Percentiles rank a stretch among this genome's conserved stretches.
phyloP scores from a whole-genome alignment of 371 early-diverging fungal genomes.

The Mucor indicus region DNA sequence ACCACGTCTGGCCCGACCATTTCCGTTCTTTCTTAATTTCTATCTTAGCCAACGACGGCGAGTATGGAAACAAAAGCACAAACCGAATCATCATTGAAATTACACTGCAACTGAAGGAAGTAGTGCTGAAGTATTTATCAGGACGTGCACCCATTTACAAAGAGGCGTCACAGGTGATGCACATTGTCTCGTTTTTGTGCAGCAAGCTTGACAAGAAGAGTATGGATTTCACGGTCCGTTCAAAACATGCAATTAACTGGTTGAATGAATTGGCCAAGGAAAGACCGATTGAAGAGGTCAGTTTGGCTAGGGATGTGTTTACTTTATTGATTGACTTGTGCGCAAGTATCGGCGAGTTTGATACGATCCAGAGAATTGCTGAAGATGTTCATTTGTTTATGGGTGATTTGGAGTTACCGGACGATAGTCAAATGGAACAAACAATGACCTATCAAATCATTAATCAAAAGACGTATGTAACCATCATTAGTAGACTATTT shows the following conservation, averaged over 20 bases:
- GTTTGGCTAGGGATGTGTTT: conserved; percentile 29
- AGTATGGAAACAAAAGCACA: not conserved
- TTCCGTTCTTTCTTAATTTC: conserved; percentile 3
- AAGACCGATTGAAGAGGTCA: conserved; percentile 36
- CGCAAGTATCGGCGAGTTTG: conserved; percentile 27
- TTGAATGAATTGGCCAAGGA: conserved; percentile 30
- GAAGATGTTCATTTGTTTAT: conserved; percentile 29
- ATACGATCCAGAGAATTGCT: conserved; percentile 24
- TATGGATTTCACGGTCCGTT: conserved; percentile 7
- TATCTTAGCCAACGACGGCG: too few species aligned
- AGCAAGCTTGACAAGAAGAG: conserved; percentile 18
- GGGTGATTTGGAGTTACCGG: conserved; percentile 30
- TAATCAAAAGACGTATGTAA: conserved; percentile 31
- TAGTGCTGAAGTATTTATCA: conserved; percentile 24
- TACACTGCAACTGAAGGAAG: not conserved
- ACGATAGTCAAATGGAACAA: conserved; percentile 5
- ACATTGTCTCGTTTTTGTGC: conserved; percentile 25
- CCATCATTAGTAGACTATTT: conserved; percentile 26
- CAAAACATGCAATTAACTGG: conserved; percentile 24
- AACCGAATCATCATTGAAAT: conserved; percentile 3
- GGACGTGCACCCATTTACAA: conserved; percentile 39
- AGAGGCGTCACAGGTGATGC: conserved; percentile 38
- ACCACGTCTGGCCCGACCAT: conserved; percentile 28
- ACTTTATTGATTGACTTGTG: conserved; percentile 26
- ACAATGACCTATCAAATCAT: conserved; percentile 24